Base-by-base conservation (phyloP, 768 basidiomycete species). In the Russula virescens region DNA sequence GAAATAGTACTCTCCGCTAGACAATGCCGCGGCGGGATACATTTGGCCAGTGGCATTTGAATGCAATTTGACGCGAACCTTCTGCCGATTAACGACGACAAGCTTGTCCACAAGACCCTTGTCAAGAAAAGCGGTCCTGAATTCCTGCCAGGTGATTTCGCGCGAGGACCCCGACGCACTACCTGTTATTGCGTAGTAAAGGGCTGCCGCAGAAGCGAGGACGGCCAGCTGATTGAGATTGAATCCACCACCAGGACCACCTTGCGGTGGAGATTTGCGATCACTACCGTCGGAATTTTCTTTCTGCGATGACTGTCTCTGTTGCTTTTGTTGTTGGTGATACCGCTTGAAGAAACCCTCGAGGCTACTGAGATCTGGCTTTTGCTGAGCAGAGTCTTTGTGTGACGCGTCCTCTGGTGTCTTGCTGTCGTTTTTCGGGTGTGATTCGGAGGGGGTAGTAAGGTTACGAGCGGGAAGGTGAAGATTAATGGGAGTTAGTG, bases 91-190 rank as follows among this genome's bases (percentile, higher is more conserved):
- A 71, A 98, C 83, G 62, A 98, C 96, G 57, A 86, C 83, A 61
- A 98, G 86, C 70, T 87, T 94, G 68, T 98, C 94, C 42, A 99
- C 96, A 57, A 98, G 83, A 47, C 94, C 96, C 72, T 95, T 94
- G 75, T 96, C 89, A 50, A 99, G 87, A 79, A 99, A 93, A 11
- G 94, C 93, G 49, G 92, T 95, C 56, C 94, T 86, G 79, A 99
- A 99, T 75, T 98, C 97, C 76, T 98, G 95, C 96, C 97, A 99
- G 66, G 97, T 99, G 68, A 99, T 98, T 76, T 99, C 97, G 62
- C 89, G 84, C 1, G 88, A 84, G 26, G 77, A 75, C 0, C 76
- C 73, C 5, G 81, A 76, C 0, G 77, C 73, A 43, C 77, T 78
- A 31, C 72, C 71, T 14, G 85, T 81, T 61, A 83, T 78, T 16